A percentile compares a stretch with the other conserved stretches of the same genome.
Conservation (phyloP, 495 filamentous ascomycete genomes). For the Neurospora sp. region DNA sequence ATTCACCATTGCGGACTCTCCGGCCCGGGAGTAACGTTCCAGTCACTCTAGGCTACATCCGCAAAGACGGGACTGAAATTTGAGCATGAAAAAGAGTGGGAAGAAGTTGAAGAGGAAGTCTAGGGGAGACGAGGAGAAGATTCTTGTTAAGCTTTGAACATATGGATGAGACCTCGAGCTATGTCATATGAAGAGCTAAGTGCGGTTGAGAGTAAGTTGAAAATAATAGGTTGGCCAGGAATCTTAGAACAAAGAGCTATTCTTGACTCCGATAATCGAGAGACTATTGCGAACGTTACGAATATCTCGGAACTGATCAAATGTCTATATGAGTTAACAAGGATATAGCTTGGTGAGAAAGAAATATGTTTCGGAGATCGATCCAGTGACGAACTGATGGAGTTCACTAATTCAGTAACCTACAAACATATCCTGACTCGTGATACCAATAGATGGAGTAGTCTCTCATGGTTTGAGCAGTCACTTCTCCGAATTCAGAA, state of each 20-base stretch:
- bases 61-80: not conserved
- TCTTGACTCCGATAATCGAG: not conserved
- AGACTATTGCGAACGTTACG: not conserved
- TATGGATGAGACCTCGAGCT: not conserved
- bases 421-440: too few relatives aligned
- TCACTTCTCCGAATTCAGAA: not conserved
- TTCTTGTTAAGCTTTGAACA: not conserved
- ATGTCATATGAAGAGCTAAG: not conserved
- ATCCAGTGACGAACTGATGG: not conserved
- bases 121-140: not conserved
- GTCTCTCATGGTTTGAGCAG: not conserved
- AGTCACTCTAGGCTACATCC: too few relatives aligned
- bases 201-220: not conserved
- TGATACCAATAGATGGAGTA: not conserved
- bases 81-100: not conserved
- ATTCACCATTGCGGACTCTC: not conserved
- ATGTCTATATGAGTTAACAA: not conserved
- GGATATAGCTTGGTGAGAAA: not conserved
- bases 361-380: not conserved
- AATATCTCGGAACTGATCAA: not conserved
- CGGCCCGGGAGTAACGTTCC: too few relatives aligned
- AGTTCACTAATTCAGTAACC: not conserved
- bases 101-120: not conserved
- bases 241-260: not conserved
- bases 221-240: not conserved